Base-by-base conservation (phyloP, 2,329 filamentous ascomycete species). In the Lachnellula occidentalis region DNA sequence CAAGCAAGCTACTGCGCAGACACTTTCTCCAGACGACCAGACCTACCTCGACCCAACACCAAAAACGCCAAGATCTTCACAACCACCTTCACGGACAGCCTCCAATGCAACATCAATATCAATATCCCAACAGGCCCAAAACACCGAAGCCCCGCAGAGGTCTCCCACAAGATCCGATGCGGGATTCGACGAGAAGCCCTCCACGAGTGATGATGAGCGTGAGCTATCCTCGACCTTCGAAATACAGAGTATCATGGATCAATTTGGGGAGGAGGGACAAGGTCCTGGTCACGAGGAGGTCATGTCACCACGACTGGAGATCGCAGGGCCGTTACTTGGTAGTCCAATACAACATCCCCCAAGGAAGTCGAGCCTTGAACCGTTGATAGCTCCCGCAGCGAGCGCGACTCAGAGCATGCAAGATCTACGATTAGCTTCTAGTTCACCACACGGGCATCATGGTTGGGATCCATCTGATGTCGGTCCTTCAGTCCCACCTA, bases 201-300 rank as follows among this genome's bases (percentile, higher is more conserved):
- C 78, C 51, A 62, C 76, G 36, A 85, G 78, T 63, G 83, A 85
- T 65, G 83, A 84, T 65, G 79, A 83, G 52, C 80, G 82, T 21
- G 85, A 91, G 47, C 81, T 81, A 49, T 83, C 83, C 50, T 90
- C 88, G 1, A 82, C 83, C 56, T 86, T 87, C 5, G 94, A 99
- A 73, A 96, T 99, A 57, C 90, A 96, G 72, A 95, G 82, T 68
- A 97, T 99, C 69, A 97, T 99, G 90, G 90, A 90, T 59, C 94
- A 97, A 72, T 97, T 97, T 64, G 86, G 87, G 63, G 85, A 89
- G 66, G 83, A 83, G 49, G 83, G 83, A 27, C 83, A 84, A 50
- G 88, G 85, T 0, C 87, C 85, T 1, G 86, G 79, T 5, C 83
- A 81, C 58, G 86, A 92, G 49, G 90, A 95, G 70, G 90, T 96